phyloP scores from a whole-genome alignment of 208 protist species.

The Naegleria lovaniensis region DNA sequence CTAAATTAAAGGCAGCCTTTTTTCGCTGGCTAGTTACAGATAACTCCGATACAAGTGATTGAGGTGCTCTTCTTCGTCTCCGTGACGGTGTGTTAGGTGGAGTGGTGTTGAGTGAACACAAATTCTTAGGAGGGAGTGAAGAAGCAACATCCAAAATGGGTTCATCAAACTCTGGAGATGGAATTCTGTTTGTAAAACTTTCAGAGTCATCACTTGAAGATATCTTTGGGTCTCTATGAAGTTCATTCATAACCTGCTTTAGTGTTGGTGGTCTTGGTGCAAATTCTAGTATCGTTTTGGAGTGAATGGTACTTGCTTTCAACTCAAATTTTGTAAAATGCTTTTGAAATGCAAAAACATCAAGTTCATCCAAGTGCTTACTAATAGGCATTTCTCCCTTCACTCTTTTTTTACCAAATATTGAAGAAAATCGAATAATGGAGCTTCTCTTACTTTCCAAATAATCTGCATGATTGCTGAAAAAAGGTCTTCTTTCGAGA shows the following conservation, averaged over 20 bases:
- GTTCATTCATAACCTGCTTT: not conserved
- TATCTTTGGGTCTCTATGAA: not conserved
- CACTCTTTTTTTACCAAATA: not conserved
- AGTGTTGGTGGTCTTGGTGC: not conserved
- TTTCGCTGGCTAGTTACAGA: not conserved
- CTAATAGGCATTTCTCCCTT: not conserved
- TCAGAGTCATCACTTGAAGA: not conserved
- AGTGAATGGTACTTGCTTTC: not conserved
- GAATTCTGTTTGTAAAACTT: no score
- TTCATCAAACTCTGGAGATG: not conserved
- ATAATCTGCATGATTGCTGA: not conserved
- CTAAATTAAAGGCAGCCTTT: not conserved
- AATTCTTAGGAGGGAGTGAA: not conserved
- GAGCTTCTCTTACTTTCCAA: not conserved
- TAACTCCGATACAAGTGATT: not conserved
- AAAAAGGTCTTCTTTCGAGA: not conserved
- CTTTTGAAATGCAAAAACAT: not conserved
- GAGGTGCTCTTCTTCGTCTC: not conserved
- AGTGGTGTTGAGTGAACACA: not conserved
- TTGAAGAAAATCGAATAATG: not conserved
- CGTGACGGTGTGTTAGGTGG: not conserved
- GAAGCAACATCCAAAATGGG: not conserved
- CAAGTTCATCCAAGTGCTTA: not conserved
- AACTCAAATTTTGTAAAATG: not conserved
- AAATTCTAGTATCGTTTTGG: not conserved